Evolutionary conservation across 495 filamentous ascomycete genomes (phyloP).

Genomic region (Daldinia childiae): DNA sequence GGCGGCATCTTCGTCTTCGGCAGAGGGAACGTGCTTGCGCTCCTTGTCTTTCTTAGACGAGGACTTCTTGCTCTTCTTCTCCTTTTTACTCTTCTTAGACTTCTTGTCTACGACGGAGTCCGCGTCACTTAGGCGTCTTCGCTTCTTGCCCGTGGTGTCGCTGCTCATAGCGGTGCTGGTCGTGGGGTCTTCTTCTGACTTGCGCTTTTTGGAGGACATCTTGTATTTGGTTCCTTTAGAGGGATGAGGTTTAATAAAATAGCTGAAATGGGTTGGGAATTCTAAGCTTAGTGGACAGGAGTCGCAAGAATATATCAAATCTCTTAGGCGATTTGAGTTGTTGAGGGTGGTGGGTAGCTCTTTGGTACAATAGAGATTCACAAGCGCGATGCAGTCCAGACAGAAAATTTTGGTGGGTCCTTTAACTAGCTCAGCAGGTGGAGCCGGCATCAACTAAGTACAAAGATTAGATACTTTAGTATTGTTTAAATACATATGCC

Average conservation of each 20-base stretch:
- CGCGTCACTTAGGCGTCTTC: slow-evolving; percentile 28
- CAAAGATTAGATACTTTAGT: background rate
- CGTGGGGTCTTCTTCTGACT: slow-evolving; percentile 30
- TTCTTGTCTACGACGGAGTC: slow-evolving; percentile 51
- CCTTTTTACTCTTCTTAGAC: slow-evolving; percentile 56
- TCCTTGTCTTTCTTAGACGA: slow-evolving; percentile 46
- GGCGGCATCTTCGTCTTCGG: slow-evolving; percentile 36
- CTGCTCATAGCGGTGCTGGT: slow-evolving; percentile 3
- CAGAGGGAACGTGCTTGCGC: slow-evolving; percentile 43
- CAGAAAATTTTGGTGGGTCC: slow-evolving; percentile 33
- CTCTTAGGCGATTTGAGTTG: background rate
- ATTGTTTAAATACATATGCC: background rate
- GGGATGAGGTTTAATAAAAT: background rate
- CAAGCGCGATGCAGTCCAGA: slow-evolving; percentile 3
- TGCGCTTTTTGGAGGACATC: slow-evolving; percentile 34
- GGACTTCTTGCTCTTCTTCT: slow-evolving; percentile 42
- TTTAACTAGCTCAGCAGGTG: slow-evolving; percentile 3
- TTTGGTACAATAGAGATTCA: slow-evolving; percentile 1
- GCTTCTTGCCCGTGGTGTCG: slow-evolving; percentile 17
- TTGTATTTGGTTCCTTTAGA: background rate
- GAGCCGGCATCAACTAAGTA: background rate
- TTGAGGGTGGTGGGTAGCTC: background rate
- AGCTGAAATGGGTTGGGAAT: background rate
- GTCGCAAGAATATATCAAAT: background rate
- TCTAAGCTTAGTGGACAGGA: background rate